Base-by-base conservation (phyloP, 2,329 filamentous ascomycete genomes). In the Colletotrichum agaves region DNA sequence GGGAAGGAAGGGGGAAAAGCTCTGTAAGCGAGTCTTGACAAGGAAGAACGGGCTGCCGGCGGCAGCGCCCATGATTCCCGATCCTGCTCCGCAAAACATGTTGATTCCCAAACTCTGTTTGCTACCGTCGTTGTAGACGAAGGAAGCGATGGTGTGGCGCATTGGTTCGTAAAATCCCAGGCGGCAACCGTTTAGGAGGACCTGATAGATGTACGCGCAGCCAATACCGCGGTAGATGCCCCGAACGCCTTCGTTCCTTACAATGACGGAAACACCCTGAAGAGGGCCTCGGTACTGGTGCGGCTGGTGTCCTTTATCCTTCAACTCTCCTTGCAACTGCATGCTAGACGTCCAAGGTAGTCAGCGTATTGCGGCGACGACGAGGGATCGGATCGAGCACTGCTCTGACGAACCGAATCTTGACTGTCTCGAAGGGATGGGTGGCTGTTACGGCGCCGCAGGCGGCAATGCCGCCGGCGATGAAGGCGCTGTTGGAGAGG, bases 111-210 rank as follows among this genome's bases (percentile, higher is more conserved):
- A 87, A 72, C 90, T 95, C 80, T 99, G 96, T 31, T 90, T 87
- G n/a, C 85, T 85, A 35, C 87, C 78, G 77, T 97, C 91, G 69
- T 87, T 85, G 80, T 93, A 91, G 63, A 97, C 79, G 56, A 92
- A 81, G 5, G 82, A 84, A 1, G 93, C 90, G 49, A 97, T 77
- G 21, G 84, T 85, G 55, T 88, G 85, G 76, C 96, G 93, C 81
- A 98, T 88, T 5, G 96, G 96, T 78, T 99, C 96, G 85, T 99
- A 99, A 85, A 99, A 98, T 69, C 96, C 94, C 62, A 99, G 85
- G 62, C 96, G 93, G 81, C 94, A 99, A 75, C 96, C 96, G 79
- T 99, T 99, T 75, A 99, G 90, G 58, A 97, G 88, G 75, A 98
- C 89, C 82, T 99, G 96, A 83, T 99, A 99, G 76, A 97, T 85